Evolutionary conservation across 2,329 filamentous ascomycete species (phyloP), one percentile per base, ranked within the genome.

Genomic region (Proliferodiscus dingleyae): DNA sequence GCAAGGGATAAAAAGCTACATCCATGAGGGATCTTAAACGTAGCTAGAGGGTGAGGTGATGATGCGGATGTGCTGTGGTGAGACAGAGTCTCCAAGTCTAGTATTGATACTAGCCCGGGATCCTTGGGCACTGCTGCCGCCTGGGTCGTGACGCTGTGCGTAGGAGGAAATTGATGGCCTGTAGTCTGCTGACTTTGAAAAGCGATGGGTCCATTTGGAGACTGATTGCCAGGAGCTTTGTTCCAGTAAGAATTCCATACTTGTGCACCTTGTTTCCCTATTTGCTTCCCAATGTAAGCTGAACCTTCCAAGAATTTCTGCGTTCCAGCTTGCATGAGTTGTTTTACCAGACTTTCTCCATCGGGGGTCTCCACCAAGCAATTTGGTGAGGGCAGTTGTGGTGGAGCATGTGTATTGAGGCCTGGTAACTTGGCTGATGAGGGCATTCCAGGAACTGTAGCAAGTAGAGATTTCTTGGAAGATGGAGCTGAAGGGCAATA

Each of bases 191-290:
- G 55, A 30, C 54, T 50, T 33, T 61, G 58, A 37, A 60, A 61
- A 11, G 49, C 21, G 22, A 67, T 18, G 67, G 61, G 56, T 62
- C 65, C 66, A 68, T 65, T 52, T 70, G 68, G 52, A 72, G 72
- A 34, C 47, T 67, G 65, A 46, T 64, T 64, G 21, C 70, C 61
- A 38, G 70, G 54, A 47, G 71, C 63, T 61, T 77, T 73, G 59
- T 85, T 88, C 79, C 86, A 89, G 67, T 93, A 91, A 58, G 77
- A 84, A 59, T 88, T 89, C 77, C 86, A 88, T 8, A 83, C 83
- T 61, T 88, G 83, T 59, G 81, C 73, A 18, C 87, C 81, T 61
- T 89, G 85, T 59, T 89, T 85, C 3, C 85, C 82, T 45, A 88
- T 79, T 61, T 89, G 85, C 59, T 89, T 85, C 2, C 85, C 82